A percentile compares a stretch with the other conserved stretches of the same genome.
These are phyloP conservation scores for Sphenostylis stenocarpa DNA, from an alignment of 306 rosid genomes.

Conservation along the genomic window DNA sequence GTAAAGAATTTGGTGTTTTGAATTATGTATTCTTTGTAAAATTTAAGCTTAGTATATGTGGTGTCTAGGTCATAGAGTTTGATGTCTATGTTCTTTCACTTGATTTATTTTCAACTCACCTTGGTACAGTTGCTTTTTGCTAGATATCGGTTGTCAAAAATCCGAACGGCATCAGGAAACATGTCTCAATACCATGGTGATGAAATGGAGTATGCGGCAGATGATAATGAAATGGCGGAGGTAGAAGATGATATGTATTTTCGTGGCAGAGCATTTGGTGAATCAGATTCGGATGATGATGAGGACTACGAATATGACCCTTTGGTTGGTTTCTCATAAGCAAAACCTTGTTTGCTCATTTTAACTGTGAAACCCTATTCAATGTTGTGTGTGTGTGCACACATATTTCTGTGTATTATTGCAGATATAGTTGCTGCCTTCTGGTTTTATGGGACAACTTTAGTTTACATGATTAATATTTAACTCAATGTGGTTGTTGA, in stretches of 20 bases:
- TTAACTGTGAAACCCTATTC: background rate
- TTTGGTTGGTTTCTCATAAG: slow-evolving; percentile 47
- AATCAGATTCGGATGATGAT: slow-evolving; percentile 42
- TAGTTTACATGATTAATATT: slow-evolving; percentile 5
- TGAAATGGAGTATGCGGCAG: slow-evolving; percentile 43
- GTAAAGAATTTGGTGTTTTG: slow-evolving; percentile 8
- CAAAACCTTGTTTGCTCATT: slow-evolving; percentile 23
- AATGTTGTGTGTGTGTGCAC: background rate
- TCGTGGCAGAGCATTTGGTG: slow-evolving; percentile 45
- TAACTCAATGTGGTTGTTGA: background rate
- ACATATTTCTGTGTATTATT: background rate
- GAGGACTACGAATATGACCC: slow-evolving; percentile 45
- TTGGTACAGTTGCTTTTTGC: background rate
- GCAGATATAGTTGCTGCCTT: background rate
- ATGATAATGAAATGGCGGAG: slow-evolving; percentile 50
- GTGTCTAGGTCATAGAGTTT: background rate
- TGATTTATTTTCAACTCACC: background rate
- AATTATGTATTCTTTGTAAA: background rate
- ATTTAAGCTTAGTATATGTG: background rate
- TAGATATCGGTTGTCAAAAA: slow-evolving; percentile 11
- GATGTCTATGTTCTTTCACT: background rate
- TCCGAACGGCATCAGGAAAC: background rate
- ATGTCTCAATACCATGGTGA: slow-evolving; percentile 47
- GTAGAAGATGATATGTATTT: slow-evolving; percentile 48
- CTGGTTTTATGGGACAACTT: background rate